Base-by-base conservation (phyloP, 352 stramenopile species). In the Bremia lactucae region DNA sequence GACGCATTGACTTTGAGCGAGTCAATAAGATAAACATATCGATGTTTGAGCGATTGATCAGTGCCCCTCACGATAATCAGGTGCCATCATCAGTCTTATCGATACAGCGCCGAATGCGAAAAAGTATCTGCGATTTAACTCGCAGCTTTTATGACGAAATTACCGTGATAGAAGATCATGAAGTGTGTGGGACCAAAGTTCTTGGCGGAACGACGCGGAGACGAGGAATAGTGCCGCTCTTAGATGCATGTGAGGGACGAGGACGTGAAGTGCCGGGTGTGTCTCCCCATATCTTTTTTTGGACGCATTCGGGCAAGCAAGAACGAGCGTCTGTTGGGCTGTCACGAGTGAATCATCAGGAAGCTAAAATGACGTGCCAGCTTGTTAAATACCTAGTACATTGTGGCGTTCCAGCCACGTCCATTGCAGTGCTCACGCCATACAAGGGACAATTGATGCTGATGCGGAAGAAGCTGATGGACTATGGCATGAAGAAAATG, bases 371-470 rank as follows among this genome's bases (percentile, higher is more conserved):
- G 83, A 62, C 58, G 34, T 85, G 70, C 29, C 64, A 65, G n/a
- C 44, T 95, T 9, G 68, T 81, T 4, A 61, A 83, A 46, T 94
- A 88, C 43, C 39, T 95, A 10, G 66, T 86, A 3, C 54, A 70
- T 13, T 94, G 82, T 49, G 78, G 80, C 26, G 77, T 94, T 0
- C 63, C 65, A 2, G 49, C 62, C 15, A 61, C 63, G 28, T 89
- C 65, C 0, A 92, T 95, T 29, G 80, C 79, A 4, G 81, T 95
- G 23, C 55, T 95, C n/a, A 94, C 83, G 15, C 83, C 81, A 5
- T 95, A 94, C 61, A 93, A 94, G 42, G 83, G 81, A 0, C 83
- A 94, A 43, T 42, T 95, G 2, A 87, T 93, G 77, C 42, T 87
- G 5, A 84, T 95, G 41, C 59, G 81, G 10, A 82, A 87, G 14